phyloP scores from a whole-genome alignment of 495 filamentous ascomycete species.

The Aspergillus baeticus region DNA sequence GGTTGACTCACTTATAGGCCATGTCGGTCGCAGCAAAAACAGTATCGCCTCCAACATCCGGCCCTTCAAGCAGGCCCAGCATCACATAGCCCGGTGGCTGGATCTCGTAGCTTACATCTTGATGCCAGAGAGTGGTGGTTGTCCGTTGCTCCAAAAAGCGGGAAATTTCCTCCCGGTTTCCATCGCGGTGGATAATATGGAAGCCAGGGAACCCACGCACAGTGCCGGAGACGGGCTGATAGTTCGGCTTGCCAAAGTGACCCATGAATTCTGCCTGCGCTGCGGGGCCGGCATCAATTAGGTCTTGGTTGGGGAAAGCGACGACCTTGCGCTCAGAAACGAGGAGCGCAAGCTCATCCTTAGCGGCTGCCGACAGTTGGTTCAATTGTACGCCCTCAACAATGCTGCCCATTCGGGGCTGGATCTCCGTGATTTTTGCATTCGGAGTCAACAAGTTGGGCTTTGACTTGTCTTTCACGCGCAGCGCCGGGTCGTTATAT shows the following conservation, averaged over 20 bases:
- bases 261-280: conserved; percentile 59
- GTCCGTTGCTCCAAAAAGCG: conserved; percentile 55
- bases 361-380: conserved; percentile 63
- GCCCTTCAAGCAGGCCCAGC: conserved; percentile 56
- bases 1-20: conserved; percentile 59
- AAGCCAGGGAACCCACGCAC: conserved; percentile 55
- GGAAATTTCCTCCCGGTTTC: conserved; percentile 54
- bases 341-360: conserved; percentile 76
- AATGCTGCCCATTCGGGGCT: conserved; percentile 69
- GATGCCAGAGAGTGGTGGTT: conserved; percentile 58
- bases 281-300: conserved; percentile 65
- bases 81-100: conserved; percentile 59
- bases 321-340: conserved; percentile 76
- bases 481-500: conserved; percentile 58
- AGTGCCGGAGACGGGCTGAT: conserved; percentile 56
- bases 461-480: conserved; percentile 54
- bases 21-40: conserved; percentile 74
- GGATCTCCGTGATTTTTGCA: conserved; percentile 59
- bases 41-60: conserved; percentile 70
- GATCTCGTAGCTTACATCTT: conserved; percentile 60
- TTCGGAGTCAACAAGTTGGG: conserved; percentile 50
- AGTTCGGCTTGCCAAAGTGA: conserved; percentile 60
- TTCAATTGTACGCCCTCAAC: conserved; percentile 72
- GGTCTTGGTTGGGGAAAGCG: conserved; percentile 70
- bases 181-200: conserved; percentile 61